Evolutionary conservation across 2,329 filamentous ascomycete species (phyloP), one percentile per base, ranked within the genome.

Genomic region (Epichloe sp.): DNA sequence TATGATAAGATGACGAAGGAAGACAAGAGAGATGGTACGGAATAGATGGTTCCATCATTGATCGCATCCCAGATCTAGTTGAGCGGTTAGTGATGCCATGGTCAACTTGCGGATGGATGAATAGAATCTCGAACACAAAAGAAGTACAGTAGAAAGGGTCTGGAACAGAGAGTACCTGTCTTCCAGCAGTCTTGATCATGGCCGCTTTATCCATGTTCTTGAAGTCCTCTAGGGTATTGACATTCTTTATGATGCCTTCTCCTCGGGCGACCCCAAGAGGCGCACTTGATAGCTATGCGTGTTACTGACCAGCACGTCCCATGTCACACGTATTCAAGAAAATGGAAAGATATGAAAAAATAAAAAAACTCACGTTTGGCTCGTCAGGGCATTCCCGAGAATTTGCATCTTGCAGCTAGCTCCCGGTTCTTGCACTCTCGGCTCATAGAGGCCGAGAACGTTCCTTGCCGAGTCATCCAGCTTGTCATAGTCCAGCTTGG

Each of bases 401-500:
- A 98, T 83, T 68, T 95, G 90, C 80, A 97, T 89, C 63, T 84
- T 86, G 66, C 86, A 88, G 58, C 87, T 93, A 50, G 84, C 77
- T 59, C 85, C 83, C 0, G 87, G 81, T 40, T 82, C 71, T 59
- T 88, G 85, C 42, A 82, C 74, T 43, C 85, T 85, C 58, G 93
- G 82, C 68, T 96, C 88, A 66, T 98, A 98, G 43, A 95, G 71
- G 4, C 93, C 93, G 34, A 95, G 76, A 3, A 97, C 78, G 54
- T 85, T 83, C 44, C 91, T 86, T 23, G 89, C 86, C 10, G 90
- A 95, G 67, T 95, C 91, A 71, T 96, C 87, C 48, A 98, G 86
- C 70, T 90, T 95, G 71, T 96, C 93, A 77, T 95, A 85, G 66
- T 97, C 89, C 65, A 98, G 88, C 71, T 98, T 98, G 58, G 85